Conservation (phyloP, 225 moss, liverwort and hornwort genomes). For the Polytrichum formosum region DNA sequence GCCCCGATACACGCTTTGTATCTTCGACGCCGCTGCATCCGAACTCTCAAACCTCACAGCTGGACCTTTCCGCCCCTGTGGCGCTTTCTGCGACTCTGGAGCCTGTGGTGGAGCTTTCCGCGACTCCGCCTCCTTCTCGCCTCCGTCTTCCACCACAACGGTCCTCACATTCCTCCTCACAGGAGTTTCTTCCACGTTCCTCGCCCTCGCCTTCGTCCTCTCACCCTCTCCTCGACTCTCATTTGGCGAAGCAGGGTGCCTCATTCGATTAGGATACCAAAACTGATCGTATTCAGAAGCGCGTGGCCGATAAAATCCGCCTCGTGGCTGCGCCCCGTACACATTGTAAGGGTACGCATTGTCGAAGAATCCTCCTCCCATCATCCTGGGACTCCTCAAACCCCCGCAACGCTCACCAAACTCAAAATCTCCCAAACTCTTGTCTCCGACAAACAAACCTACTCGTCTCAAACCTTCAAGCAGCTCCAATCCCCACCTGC, state of each 20-base stretch:
- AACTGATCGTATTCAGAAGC: constrained; percentile 5
- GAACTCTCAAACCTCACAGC: constrained; percentile 7
- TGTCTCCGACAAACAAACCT: no score
- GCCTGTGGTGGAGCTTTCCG: not conserved
- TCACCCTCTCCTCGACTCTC: not conserved
- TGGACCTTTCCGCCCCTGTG: not conserved
- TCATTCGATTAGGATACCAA: not conserved
- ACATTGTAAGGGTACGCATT: constrained; percentile 13
- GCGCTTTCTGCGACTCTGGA: not conserved
- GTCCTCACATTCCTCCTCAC: constrained; percentile 15
- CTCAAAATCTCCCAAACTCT: no score
- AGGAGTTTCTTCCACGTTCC: constrained; percentile 5
- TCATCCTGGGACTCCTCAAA: not conserved
- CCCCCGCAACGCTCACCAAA: no score
- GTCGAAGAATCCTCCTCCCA: constrained; percentile 37
- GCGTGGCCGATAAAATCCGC: constrained; percentile 6
- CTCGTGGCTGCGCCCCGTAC: constrained; percentile 7
- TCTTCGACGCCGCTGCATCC: constrained; percentile 35
- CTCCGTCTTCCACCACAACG: constrained; percentile 25
- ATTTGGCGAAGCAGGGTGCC: constrained; percentile 3
- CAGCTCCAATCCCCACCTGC: no score
- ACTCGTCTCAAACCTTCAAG: no score
- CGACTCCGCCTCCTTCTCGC: not conserved
- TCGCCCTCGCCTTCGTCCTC: not conserved
- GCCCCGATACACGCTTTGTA: constrained; percentile 46